phyloP scores from a whole-genome alignment of 805 yeast species.

The Yarrowia sp. region DNA sequence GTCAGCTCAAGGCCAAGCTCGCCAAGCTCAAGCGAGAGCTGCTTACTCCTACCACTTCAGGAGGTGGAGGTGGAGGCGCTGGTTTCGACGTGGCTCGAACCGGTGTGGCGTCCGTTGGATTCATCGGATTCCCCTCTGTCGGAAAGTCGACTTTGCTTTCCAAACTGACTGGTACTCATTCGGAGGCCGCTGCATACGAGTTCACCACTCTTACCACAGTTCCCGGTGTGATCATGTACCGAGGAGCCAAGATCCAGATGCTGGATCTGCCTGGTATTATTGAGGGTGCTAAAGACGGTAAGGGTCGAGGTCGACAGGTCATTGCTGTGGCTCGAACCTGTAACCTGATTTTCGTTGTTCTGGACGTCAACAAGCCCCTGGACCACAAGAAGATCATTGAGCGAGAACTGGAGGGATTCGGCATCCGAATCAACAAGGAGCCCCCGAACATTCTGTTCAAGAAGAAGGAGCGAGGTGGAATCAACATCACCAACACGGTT shows the following conservation, averaged over 20 bases:
- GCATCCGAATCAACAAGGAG: slow-evolving; percentile 84
- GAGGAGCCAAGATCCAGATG: slow-evolving; percentile 98
- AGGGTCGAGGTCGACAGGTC: slow-evolving; percentile 97
- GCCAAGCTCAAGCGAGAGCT: slow-evolving; percentile 94
- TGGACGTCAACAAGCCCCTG: slow-evolving; percentile 94
- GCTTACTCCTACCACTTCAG: slow-evolving; percentile 62
- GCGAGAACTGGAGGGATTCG: slow-evolving; percentile 94
- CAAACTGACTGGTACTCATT: slow-evolving; percentile 90
- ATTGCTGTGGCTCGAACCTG: slow-evolving; percentile 99
- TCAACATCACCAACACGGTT: slow-evolving; percentile 88
- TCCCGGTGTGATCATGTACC: slow-evolving; percentile 92
- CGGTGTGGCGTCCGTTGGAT: slow-evolving; percentile 96
- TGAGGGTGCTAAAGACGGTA: slow-evolving; percentile 97
- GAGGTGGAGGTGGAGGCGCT: slow-evolving; percentile 85
- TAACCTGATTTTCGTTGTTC: slow-evolving; percentile 84
- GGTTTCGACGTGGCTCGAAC: slow-evolving; percentile 99
- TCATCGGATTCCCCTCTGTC: slow-evolving; percentile 97
- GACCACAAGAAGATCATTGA: slow-evolving; percentile 93
- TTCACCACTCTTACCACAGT: slow-evolving; percentile 97
- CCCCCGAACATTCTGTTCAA: slow-evolving; percentile 92
- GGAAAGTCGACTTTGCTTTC: slow-evolving; percentile 73
- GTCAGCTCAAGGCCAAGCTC: slow-evolving; percentile 92
- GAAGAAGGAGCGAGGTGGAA: slow-evolving; percentile 94
- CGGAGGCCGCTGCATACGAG: slow-evolving; percentile 96
- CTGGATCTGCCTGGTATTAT: slow-evolving; percentile 97